Evolutionary conservation across 257 asterid species (phyloP).

Genomic region (Solanum commersonii): DNA sequence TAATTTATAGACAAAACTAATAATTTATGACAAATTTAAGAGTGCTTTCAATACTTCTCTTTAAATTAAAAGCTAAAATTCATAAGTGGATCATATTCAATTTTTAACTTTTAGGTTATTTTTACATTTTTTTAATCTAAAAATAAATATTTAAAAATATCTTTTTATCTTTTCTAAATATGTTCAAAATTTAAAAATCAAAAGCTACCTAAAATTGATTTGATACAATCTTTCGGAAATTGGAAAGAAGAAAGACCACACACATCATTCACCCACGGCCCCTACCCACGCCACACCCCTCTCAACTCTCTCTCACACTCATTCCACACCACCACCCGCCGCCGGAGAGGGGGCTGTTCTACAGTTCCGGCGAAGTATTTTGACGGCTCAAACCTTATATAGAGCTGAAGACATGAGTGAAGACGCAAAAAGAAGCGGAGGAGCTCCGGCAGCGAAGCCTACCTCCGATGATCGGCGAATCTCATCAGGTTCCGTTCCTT

Average conservation of each 20-base stretch:
- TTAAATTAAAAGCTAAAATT: neutral
- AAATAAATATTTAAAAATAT: too few relatives aligned
- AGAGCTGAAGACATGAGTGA: constrained; percentile 40
- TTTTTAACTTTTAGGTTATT: neutral
- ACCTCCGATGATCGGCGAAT: constrained; percentile 51
- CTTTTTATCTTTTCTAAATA: too few relatives aligned
- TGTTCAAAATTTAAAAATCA: neutral
- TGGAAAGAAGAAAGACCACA: neutral
- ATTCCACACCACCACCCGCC: neutral
- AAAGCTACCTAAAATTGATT: neutral
- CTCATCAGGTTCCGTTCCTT: constrained; percentile 31
- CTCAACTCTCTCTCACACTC: neutral
- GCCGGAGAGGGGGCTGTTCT: neutral
- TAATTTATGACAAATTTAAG: too few relatives aligned
- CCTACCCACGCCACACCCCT: neutral
- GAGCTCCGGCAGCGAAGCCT: constrained; percentile 31
- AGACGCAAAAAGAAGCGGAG: constrained; percentile 57
- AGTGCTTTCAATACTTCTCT: too few relatives aligned
- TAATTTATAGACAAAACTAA: too few relatives aligned
- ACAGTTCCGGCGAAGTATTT: neutral
- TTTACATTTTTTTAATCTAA: too few relatives aligned
- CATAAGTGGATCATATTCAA: neutral
- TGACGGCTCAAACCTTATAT: neutral
- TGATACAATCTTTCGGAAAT: neutral
- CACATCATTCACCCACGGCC: neutral